phyloP scores from a whole-genome alignment of 192 early-diverging fungal genomes.

The Mortierella alpina region DNA sequence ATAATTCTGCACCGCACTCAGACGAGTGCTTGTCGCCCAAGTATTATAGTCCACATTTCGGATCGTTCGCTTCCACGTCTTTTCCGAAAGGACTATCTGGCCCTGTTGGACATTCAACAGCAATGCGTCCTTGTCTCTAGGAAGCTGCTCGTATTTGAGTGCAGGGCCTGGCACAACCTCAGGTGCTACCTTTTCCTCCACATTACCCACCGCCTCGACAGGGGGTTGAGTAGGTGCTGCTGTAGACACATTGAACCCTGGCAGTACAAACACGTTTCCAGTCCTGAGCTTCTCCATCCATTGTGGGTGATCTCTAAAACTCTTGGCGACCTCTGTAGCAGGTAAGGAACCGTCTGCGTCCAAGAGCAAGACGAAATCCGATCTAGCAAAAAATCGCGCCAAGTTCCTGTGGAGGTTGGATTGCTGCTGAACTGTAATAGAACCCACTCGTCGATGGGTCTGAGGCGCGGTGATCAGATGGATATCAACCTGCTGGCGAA shows the following conservation, averaged over 20 bases:
- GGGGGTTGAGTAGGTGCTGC: neutral
- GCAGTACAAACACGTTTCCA: conserved; percentile 64
- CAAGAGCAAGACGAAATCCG: conserved; percentile 61
- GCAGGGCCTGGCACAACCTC: conserved; percentile 23
- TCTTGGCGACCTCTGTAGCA: conserved; percentile 51
- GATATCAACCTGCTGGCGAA: conserved; percentile 57
- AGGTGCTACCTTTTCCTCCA: neutral
- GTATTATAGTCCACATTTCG: conserved; percentile 60
- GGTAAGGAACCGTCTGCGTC: conserved; percentile 57
- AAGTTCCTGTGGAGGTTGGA: conserved; percentile 65
- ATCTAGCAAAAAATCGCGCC: conserved; percentile 63
- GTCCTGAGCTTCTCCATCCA: conserved; percentile 55
- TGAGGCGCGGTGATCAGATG: conserved; percentile 57
- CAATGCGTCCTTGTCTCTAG: conserved; percentile 51
- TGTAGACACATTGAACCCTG: conserved; percentile 59
- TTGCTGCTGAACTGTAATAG: conserved; percentile 38
- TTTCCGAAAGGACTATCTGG: conserved; percentile 56
- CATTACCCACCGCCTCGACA: neutral
- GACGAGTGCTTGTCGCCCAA: conserved; percentile 53
- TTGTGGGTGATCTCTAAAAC: conserved; percentile 44
- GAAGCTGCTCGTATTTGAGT: conserved; percentile 22
- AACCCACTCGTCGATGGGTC: conserved; percentile 30
- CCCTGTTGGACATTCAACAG: conserved; percentile 41
- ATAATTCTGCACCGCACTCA: conserved; percentile 63
- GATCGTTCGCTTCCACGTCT: conserved; percentile 64